Conservation (phyloP, 2,329 filamentous ascomycete species). For the Capronia epimyces region DNA sequence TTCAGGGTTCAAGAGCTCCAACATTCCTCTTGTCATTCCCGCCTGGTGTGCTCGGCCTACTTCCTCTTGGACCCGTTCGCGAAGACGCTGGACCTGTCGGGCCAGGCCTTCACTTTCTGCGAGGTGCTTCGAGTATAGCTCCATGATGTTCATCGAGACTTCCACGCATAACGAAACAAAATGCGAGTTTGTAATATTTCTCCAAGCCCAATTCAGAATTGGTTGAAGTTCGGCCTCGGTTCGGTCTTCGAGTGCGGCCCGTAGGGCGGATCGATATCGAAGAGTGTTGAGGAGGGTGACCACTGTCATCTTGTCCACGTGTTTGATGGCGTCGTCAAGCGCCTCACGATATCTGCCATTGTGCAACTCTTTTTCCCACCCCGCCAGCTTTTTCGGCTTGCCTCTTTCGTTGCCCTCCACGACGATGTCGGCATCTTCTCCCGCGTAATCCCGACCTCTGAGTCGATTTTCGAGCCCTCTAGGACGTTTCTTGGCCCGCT, state of each 20-base stretch:
- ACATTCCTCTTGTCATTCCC: conserved; percentile 76
- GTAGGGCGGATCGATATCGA: conserved; percentile 78
- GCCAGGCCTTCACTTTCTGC: conserved; percentile 69
- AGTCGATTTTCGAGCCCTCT: conserved; percentile 58
- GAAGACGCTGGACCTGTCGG: conserved; percentile 61
- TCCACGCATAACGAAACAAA: conserved; percentile 78
- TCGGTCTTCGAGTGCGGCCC: conserved; percentile 70
- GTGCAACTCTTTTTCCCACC: conserved; percentile 77
- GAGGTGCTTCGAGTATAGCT: conserved; percentile 78
- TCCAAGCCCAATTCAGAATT: conserved; percentile 74
- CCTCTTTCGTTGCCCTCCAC: conserved; percentile 68
- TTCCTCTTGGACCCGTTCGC: conserved; percentile 65
- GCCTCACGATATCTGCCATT: conserved; percentile 71
- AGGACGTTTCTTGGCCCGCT: conserved; percentile 57
- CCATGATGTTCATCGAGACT: conserved; percentile 72
- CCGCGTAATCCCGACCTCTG: conserved; percentile 70
- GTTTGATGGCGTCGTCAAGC: conserved; percentile 69
- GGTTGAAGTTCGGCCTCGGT: conserved; percentile 78
- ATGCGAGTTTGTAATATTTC: conserved; percentile 69
- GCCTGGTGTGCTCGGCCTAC: conserved; percentile 80
- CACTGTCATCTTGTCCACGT: conserved; percentile 54
- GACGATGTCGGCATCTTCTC: conserved; percentile 80
- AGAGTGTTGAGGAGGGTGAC: conserved; percentile 78
- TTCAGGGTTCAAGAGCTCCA: conserved; percentile 55
- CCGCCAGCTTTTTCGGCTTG: conserved; percentile 59